phyloP scores from a whole-genome alignment of 2,329 filamentous ascomycete species.

The Colletotrichum musicola region DNA sequence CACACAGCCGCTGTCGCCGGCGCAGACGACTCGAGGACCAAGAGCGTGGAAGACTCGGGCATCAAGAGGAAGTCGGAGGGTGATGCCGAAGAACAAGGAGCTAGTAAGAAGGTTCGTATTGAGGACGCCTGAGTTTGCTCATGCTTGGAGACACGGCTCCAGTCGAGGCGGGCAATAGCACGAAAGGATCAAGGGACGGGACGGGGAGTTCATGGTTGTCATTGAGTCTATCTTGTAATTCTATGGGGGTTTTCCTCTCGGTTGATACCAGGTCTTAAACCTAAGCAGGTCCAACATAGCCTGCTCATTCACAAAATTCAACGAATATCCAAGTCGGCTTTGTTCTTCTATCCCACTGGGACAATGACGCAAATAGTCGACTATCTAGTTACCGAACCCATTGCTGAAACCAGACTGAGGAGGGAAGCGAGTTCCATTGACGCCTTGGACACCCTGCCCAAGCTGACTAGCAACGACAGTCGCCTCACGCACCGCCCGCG shows the following conservation, averaged over 20 bases:
- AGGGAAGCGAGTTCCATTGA: constrained; percentile 59
- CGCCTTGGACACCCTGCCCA: constrained; percentile 60
- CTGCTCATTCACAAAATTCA: neutral
- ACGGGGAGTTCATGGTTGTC: constrained; percentile 30
- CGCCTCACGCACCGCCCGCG: constrained; percentile 77
- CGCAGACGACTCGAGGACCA: constrained; percentile 49
- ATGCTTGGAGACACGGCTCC: neutral
- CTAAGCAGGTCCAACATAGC: constrained; percentile 9
- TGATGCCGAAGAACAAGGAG: constrained; percentile 43
- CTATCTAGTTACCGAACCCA: neutral
- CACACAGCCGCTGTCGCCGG: constrained; percentile 41
- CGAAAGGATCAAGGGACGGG: neutral
- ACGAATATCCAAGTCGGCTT: neutral
- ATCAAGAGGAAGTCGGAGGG: constrained; percentile 61
- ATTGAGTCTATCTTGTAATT: constrained; percentile 25
- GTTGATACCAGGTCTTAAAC: constrained; percentile 34
- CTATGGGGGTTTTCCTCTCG: constrained; percentile 26
- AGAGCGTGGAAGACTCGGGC: constrained; percentile 48
- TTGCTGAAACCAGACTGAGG: constrained; percentile 25
- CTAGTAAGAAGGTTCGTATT: constrained; percentile 61
- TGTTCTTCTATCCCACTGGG: neutral
- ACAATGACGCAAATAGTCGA: neutral
- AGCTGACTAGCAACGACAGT: constrained; percentile 77
- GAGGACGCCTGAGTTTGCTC: constrained; percentile 42
- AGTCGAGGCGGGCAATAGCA: neutral